phyloP scores from a whole-genome alignment of 2,329 filamentous ascomycete genomes.

The Curvularia spicifera region DNA sequence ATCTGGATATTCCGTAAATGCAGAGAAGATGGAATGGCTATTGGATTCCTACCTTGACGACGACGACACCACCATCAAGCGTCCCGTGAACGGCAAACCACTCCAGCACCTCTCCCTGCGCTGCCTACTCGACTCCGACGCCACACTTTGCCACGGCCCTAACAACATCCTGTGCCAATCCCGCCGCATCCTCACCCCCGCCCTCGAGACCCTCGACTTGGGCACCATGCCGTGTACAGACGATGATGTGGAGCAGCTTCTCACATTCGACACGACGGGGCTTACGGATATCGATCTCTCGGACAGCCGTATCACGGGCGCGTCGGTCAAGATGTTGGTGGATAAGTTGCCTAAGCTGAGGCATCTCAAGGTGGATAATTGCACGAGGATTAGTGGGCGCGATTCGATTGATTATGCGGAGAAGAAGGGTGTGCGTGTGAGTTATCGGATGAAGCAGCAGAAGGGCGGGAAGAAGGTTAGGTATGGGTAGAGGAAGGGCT shows the following conservation, averaged over 20 bases:
- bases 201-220: constrained; percentile 27
- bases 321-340: constrained; percentile 49
- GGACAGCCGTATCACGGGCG: constrained; percentile 50
- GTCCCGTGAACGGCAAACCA: background rate
- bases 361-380: constrained; percentile 46
- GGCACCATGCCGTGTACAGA: constrained; percentile 34
- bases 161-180: constrained; percentile 23
- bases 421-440: constrained; percentile 39
- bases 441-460: constrained; percentile 28
- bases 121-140: constrained; percentile 1
- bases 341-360: constrained; percentile 36
- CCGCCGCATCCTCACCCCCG: constrained; percentile 32
- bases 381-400: constrained; percentile 40
- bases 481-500: constrained; percentile 11
- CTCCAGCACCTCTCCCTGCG: background rate
- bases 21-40: background rate
- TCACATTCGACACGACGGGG: constrained; percentile 22
- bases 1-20: constrained; percentile 15
- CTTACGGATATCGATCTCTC: constrained; percentile 46
- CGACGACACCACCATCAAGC: background rate
- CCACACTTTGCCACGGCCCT: constrained; percentile 8
- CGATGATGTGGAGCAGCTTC: constrained; percentile 39
- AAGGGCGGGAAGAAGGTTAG: constrained; percentile 23
- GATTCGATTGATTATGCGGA: constrained; percentile 53
- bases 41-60: background rate